Base-by-base conservation (phyloP, 2,329 filamentous ascomycete species). In the Albifimbria verrucaria region DNA sequence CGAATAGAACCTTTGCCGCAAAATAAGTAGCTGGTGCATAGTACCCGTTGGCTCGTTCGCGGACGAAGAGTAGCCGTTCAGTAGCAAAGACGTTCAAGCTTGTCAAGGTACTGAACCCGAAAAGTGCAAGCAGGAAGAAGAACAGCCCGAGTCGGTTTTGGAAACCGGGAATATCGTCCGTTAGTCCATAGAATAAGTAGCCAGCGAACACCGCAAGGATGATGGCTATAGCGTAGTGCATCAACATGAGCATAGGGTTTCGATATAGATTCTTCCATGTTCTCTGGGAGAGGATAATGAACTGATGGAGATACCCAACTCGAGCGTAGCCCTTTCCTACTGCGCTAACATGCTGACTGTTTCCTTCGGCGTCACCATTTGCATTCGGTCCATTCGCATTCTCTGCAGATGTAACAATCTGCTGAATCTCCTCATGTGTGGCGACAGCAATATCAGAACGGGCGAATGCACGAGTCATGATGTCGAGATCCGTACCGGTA, bases 241-340 rank as follows among this genome's bases (percentile, higher is more conserved):
- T 97, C 53, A 99, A 82, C 94, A 99, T 99, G 55, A 99, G 77
- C 83, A 97, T 92, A 1, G 94, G 94, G 69, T 99, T 97, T 53
- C 94, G 87, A 76, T 99, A 97, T 7, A 99, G 80, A 66, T 99
- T 99, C 66, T 89, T 92, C 93, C 93, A 99, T 0, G 94, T 99
- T 45, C 94, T 85, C 63, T 86, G 82, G 0, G 93, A 96, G 12
- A 99, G 78, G 61, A 99, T 97, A 51, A 87, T 66, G 71, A 99
- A 97, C 70, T 99, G 94, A 43, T 87, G 81, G 9, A 81, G 64
- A 59, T 92, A 86, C 46, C 93, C 86, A 53, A 97, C 81, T 54
- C 94, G 90, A 53, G 85, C 83, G 70, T 95, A 97, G 18, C 90
- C 89, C 65, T 85, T 89, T 56, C 93, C 85, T 60, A 91, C 83